These are phyloP conservation scores for Prunus yedoensis DNA, from an alignment of 331 rosid species.

Conservation along the genomic window DNA sequence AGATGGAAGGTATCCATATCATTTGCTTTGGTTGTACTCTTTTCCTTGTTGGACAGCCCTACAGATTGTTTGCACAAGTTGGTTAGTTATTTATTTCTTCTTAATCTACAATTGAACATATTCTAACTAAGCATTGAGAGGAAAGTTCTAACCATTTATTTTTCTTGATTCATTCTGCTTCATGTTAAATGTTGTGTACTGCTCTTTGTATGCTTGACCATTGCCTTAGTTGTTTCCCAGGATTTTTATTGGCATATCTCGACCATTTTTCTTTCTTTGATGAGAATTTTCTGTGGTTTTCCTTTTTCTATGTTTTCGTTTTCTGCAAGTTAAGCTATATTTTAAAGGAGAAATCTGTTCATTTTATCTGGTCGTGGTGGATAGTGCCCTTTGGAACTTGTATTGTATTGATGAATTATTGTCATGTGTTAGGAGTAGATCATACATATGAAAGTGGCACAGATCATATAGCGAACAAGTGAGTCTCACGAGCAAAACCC, in stretches of 20 bases:
- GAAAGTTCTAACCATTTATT: not conserved
- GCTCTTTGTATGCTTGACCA: not conserved
- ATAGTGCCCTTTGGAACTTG: not conserved
- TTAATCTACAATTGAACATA: not conserved
- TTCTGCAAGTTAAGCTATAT: not conserved
- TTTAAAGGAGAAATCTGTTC: not conserved
- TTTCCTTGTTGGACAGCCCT: not conserved
- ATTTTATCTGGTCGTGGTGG: not conserved
- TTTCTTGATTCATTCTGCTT: not conserved
- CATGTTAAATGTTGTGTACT: not conserved
- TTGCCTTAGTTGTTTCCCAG: not conserved
- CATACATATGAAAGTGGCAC: not conserved
- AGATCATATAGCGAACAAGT: not conserved
- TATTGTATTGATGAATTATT: not conserved
- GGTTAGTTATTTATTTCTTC: too few relatives aligned
- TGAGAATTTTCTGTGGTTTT: not conserved
- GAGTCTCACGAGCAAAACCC: not conserved
- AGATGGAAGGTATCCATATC: not conserved
- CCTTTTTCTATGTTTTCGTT: not conserved
- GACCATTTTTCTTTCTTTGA: not conserved
- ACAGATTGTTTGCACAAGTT: not conserved
- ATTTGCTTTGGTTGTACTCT: not conserved
- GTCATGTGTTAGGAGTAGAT: not conserved
- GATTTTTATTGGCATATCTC: not conserved
- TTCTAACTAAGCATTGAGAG: not conserved